Evolutionary conservation across 257 asterid species (phyloP), one percentile per base, ranked within the genome.

Genomic region (Schizonepeta tenuifolia): DNA sequence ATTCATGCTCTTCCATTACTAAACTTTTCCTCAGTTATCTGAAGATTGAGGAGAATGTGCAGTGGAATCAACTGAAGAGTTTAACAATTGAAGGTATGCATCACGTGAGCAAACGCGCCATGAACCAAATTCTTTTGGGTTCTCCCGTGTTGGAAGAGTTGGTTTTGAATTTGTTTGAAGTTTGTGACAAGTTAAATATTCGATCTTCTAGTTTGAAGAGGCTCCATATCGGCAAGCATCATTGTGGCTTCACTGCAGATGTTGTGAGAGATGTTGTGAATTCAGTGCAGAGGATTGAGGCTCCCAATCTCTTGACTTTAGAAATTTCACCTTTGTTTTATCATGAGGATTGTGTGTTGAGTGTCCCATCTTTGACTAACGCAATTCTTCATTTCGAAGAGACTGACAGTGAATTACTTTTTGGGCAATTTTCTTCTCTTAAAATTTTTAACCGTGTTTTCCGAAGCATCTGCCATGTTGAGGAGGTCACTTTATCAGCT

Each of bases 61-160:
- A 35, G 22, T 60, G 67, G 67, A 33, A 36, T 17, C 67, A 35
- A 35, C 67, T 60, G n/a, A 35, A 17, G 49, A 60, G 49, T 36
- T 35, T 60, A n/a, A 59, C 11, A 1, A 35, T 60, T 17, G 46
- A 26, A 14, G 43, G 43, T 8, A 38, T 38, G 43, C 17, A 14
- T 44, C 0, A 2, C 43, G 43, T 11, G 38, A 26, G 40, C 5
- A 13, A 14, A 58, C 13, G 28, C 5, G 12, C 9, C n/a, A 13
- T 58, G 17, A 35, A 58, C 21, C 43, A 14, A 58, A 11, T 58
- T 7, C 41, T 58, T 0, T 26, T 13, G 13, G 41, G 22, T 28
- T 4, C 65, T 6, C 65, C 65, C 14, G 22, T 8, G n/a, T 58
- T 58, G 65, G 65, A 58, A 28, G 43, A 12, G 20, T 6, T 58